Conservation (phyloP, 2,329 filamentous ascomycete genomes). For the Chalaropsis thielavioides region DNA sequence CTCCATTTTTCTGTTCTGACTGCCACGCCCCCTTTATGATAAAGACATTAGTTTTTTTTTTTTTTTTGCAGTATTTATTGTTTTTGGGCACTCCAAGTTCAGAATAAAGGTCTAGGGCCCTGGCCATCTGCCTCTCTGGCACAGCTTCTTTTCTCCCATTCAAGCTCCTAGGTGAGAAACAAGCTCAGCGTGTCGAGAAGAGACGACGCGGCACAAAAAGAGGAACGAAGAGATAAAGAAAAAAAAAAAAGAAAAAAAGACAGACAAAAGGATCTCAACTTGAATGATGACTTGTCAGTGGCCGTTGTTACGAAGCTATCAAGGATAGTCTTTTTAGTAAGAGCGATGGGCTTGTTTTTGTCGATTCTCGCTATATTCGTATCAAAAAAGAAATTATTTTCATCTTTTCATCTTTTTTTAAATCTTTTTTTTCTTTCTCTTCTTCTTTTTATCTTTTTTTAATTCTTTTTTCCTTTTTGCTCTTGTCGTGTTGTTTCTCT, state of each 20-base stretch:
- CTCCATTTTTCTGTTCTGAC: not conserved
- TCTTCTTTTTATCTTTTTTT: not conserved
- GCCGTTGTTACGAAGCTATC: not conserved
- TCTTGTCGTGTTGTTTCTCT: not conserved
- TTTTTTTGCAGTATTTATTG: not conserved
- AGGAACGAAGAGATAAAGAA: not conserved
- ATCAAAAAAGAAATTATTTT: too few species aligned
- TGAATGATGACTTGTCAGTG: not conserved
- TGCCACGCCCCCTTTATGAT: too few species aligned
- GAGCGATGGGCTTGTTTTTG: too few species aligned
- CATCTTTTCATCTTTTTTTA: too few species aligned
- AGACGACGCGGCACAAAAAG: not conserved
- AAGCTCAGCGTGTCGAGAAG: not conserved
- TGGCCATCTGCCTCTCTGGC: not conserved
- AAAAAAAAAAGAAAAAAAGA: not conserved
- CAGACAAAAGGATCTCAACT: not conserved
- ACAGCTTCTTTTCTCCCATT: not conserved
- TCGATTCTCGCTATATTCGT: too few species aligned
- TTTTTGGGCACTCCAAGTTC: too few species aligned
- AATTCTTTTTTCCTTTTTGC: not conserved
- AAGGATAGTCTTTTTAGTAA: not conserved
- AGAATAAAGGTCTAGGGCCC: not conserved
- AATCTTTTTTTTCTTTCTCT: not conserved
- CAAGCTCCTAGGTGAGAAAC: not conserved
- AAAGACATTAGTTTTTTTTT: not conserved